Evolutionary conservation across 2,329 filamentous ascomycete species (phyloP), one percentile per base, ranked within the genome.

Genomic region (Nothophoma quercina): DNA sequence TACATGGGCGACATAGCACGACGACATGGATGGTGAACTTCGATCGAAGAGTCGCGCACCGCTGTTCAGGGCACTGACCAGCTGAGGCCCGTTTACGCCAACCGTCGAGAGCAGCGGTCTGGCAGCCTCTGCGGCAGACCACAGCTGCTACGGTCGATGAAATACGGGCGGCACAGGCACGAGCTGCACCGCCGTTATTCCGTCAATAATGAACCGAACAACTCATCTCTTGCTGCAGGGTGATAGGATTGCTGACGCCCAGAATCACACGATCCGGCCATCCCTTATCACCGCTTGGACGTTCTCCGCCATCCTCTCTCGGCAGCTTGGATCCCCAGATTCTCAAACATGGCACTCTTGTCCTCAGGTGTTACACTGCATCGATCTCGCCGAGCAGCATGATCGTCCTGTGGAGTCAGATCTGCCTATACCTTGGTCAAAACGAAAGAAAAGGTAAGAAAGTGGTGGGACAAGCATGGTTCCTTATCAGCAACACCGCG

Each of bases 401-500:
- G 36, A 57, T 60, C 55, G 50, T 47, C 54, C 35, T 59, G 64
- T 65, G 60, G 65, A 63, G 63, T 53, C 54, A 42, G 57, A 46
- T 40, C 47, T 45, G 45, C 52, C 56, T 40, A 55, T 67, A 60
- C 63, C 62, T 65, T 65, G 51, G 43, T 53, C 50, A 51, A 56
- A 58, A 48, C 63, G 40, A 50, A 53, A 55, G 7, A 23, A 33
- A 33, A 10, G 33, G 32, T 32, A 25, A 39, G 50, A 47, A 48
- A 42, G 51, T 56, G 46, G 58, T 58, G 56, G 47, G 39, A 47
- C 26, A 38, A 43, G 52, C 63, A 64, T 51, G 63, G 57, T 56
- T 65, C 51, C 70, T 73, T 73, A 73, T 72, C 70, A 64, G 62
- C 60, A 51, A 63, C 56, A 56, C 58, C 61, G 62, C 53, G 39